Base-by-base conservation (phyloP, 495 filamentous ascomycete species). In the Evansstolkia leycettana region DNA sequence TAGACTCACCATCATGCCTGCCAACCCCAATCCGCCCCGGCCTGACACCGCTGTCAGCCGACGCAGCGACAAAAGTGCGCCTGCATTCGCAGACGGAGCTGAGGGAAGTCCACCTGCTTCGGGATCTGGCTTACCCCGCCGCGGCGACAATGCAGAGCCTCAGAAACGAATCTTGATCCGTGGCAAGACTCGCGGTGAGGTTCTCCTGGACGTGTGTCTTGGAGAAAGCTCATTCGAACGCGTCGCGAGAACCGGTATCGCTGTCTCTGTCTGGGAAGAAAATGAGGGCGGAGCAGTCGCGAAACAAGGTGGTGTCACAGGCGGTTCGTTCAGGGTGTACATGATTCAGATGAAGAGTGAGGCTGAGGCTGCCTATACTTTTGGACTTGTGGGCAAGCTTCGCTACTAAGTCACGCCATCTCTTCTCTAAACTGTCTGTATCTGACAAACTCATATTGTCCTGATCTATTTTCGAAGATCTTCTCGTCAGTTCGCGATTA, bases 191-290 rank as follows among this genome's bases (percentile, higher is more conserved):
- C 72, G 74, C 37, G 71, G 70, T 2, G 67, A 77, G 26, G 64
- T 81, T 9, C 50, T 93, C 40, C 62, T 96, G 0, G 90, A 98
- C 54, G 83, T 80, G 2, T 84, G 85, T 40, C 64, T 98, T 2
- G 79, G 78, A 3, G 82, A 83, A 54, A 80, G 71, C 42, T 83
- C 80, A 36, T 98, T 98, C 51, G 82, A 86, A 48, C 68, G 83
- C 6, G 66, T 94, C 18, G 88, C 82, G 0, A 65, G 80, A 32
- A 81, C 76, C 28, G 90, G 90, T 6, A 84, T 98, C 47, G 82
- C 86, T 10, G 68, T 92, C 32, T 87, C 76, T 37, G 78, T 96
- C 8, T 85, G 86, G 73, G 81, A 89, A 48, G 83, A 90, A 49
- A 67, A 78, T 27, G 65, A 76, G 15, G 82, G 80, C 16, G 84